Evolutionary conservation across 2,329 filamentous ascomycete species (phyloP).

Genomic region (Colletotrichum caudatum): DNA sequence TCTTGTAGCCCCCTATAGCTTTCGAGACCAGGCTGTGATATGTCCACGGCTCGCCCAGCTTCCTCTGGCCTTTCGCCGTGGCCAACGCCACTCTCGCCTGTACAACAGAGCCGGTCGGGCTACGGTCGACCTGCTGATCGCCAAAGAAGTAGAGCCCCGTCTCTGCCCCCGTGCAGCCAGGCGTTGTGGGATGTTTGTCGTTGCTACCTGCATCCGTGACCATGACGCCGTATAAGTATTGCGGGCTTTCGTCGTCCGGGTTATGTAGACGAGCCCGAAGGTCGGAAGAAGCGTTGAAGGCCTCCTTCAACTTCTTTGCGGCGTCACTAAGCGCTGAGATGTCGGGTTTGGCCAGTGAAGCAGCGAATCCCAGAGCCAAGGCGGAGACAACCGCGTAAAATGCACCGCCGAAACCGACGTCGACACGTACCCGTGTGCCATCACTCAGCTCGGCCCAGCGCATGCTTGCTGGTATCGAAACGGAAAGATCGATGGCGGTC

Average conservation of each 20-base stretch:
- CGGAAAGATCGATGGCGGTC: conserved; percentile 47
- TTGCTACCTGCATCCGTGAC: conserved; percentile 45
- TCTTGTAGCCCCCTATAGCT: conserved; percentile 1
- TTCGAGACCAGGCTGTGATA: conserved; percentile 36
- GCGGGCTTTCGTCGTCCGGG: conserved; percentile 49
- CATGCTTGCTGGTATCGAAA: conserved; percentile 48
- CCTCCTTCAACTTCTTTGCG: conserved; percentile 50
- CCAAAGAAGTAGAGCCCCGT: conserved; percentile 59
- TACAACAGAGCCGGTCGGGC: conserved; percentile 27
- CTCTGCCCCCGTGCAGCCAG: conserved; percentile 49
- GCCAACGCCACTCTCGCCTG: conserved; percentile 31
- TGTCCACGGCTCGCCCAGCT: conserved; percentile 15
- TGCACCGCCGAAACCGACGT: conserved; percentile 58
- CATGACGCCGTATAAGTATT: conserved; percentile 57
- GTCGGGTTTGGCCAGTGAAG: conserved; percentile 47
- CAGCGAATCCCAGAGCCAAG: conserved; percentile 53
- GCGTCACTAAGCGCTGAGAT: conserved; percentile 49
- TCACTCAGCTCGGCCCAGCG: conserved; percentile 54
- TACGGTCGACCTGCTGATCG: conserved; percentile 56
- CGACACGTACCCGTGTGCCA: conserved; percentile 46
- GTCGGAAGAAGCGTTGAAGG: conserved; percentile 41
- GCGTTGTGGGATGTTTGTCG: conserved; percentile 41
- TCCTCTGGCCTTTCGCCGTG: conserved; percentile 10
- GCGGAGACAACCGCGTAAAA: conserved; percentile 56
- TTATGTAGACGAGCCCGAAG: conserved; percentile 37